Percentiles rank a stretch among this genome's conserved stretches.
phyloP scores from a whole-genome alignment of 805 yeast species.

The Candida boidinii region DNA sequence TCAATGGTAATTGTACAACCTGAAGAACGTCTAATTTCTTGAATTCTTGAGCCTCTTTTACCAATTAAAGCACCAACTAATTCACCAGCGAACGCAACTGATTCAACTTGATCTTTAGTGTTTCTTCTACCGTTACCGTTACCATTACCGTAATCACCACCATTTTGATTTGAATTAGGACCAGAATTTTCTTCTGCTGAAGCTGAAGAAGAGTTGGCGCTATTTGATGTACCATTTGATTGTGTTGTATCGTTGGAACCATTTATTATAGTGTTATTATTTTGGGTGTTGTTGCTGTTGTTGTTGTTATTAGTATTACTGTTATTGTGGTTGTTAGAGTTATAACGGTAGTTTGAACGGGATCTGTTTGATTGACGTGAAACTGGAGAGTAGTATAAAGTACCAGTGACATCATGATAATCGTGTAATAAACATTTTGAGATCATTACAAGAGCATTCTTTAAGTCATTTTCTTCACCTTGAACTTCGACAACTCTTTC shows the following conservation, averaged over 20 bases:
- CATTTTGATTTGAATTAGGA: background rate
- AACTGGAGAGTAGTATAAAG: slow-evolving; percentile 53
- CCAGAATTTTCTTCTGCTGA: background rate
- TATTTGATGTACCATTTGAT: slow-evolving; percentile 2
- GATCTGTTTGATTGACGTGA: no score
- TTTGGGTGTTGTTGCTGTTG: slow-evolving; percentile 4
- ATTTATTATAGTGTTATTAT: no score
- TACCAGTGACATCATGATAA: slow-evolving; percentile 56
- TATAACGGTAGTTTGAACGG: slow-evolving; percentile 6
- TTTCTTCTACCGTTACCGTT: slow-evolving; percentile 23
- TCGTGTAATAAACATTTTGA: slow-evolving; percentile 71
- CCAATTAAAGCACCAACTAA: slow-evolving; percentile 90
- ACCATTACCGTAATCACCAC: slow-evolving; percentile 4
- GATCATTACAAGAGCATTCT: slow-evolving; percentile 46
- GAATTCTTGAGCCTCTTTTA: slow-evolving; percentile 76
- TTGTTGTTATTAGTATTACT: no score
- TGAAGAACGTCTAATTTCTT: slow-evolving; percentile 69
- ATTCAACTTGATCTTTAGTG: slow-evolving; percentile 26
- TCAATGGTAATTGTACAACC: slow-evolving; percentile 76
- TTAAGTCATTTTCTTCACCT: slow-evolving; percentile 61
- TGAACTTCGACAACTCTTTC: slow-evolving; percentile 85
- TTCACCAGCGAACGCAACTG: slow-evolving; percentile 61
- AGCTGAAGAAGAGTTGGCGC: no score
- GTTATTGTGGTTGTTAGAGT: no score
- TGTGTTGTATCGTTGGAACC: slow-evolving; percentile 4